These are phyloP conservation scores for Xylaria sp. DNA, from an alignment of 2,329 filamentous ascomycete genomes.

Conservation along the genomic window DNA sequence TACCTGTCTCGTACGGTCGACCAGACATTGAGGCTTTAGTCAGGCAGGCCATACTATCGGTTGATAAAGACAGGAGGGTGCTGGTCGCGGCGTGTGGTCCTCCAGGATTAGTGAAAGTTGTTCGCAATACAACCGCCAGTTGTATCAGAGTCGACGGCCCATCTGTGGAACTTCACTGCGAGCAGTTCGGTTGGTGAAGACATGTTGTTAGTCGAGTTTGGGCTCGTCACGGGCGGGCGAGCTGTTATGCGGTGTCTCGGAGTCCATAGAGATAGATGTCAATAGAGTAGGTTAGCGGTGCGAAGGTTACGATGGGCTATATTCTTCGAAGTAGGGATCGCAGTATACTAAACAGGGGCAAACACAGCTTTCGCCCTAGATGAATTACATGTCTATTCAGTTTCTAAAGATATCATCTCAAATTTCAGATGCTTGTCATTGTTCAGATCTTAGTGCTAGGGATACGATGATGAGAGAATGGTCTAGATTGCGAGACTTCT, in stretches of 20 bases:
- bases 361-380: background rate
- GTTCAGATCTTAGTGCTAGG: background rate
- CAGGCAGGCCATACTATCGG: slow-evolving; percentile 51
- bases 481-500: background rate
- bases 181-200: slow-evolving; percentile 60
- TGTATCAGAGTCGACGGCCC: slow-evolving; percentile 58
- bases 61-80: slow-evolving; percentile 52
- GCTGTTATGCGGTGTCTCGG: background rate
- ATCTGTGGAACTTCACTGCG: slow-evolving; percentile 62
- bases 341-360: no score
- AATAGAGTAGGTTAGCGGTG: background rate
- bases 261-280: slow-evolving; percentile 9
- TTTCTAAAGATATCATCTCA: background rate
- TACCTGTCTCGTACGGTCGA: slow-evolving; percentile 53
- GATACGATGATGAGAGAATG: background rate
- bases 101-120: slow-evolving; percentile 55
- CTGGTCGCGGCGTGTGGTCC: slow-evolving; percentile 63
- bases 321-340: background rate
- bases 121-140: slow-evolving; percentile 58
- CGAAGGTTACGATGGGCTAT: background rate
- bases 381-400: background rate
- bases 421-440: background rate
- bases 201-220: background rate
- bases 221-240: background rate
- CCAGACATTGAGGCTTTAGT: slow-evolving; percentile 57